Conservation (phyloP, 2,329 filamentous ascomycete genomes). For the Trichoderma hamatum region DNA sequence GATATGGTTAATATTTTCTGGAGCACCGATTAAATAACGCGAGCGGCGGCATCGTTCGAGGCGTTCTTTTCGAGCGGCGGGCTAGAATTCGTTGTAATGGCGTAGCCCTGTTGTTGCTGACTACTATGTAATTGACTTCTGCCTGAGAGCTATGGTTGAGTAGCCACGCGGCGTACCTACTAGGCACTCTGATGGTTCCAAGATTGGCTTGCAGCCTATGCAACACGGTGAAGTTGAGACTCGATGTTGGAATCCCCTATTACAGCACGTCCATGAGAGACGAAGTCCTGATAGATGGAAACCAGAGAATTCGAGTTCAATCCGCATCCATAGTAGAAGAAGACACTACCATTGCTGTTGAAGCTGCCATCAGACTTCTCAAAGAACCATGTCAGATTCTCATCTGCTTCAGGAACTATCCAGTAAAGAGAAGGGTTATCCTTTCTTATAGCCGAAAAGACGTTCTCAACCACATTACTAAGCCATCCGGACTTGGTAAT, state of each 20-base stretch:
- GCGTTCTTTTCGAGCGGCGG: background rate
- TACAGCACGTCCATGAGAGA: background rate
- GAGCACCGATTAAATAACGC: background rate
- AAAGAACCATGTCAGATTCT: conserved; percentile 4
- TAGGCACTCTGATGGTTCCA: background rate
- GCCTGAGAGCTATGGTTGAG: background rate
- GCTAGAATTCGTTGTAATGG: background rate
- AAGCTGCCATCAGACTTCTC: conserved; percentile 2
- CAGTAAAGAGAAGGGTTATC: background rate
- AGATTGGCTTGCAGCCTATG: background rate
- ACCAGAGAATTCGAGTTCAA: background rate
- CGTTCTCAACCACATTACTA: background rate
- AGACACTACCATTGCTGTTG: background rate
- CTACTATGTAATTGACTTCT: background rate
- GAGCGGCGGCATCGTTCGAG: background rate
- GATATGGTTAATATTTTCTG: background rate
- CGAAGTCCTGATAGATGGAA: background rate
- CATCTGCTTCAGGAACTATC: background rate
- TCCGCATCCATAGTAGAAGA: conserved; percentile 1
- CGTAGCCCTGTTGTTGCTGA: background rate
- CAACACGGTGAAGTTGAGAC: background rate
- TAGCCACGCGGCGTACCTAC: background rate
- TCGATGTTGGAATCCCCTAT: background rate
- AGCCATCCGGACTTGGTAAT: conserved; percentile 3
- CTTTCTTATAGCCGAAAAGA: background rate